phyloP scores from a whole-genome alignment of 768 basidiomycete species.

The Scleroderma bovista region DNA sequence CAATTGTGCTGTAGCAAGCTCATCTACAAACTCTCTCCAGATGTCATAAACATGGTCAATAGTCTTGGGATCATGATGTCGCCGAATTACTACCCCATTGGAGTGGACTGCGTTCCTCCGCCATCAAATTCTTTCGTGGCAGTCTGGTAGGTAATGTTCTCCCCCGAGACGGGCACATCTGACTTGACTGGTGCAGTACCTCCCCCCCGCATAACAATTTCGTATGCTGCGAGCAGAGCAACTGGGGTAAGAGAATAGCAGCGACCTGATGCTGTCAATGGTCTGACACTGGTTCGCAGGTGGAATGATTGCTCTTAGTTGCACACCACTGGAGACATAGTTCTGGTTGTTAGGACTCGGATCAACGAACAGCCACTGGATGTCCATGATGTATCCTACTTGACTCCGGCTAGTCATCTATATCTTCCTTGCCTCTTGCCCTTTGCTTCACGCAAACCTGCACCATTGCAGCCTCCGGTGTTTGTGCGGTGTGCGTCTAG shows the following conservation, averaged over 20 bases:
- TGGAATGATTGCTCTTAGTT: slow-evolving; percentile 2
- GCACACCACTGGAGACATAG: too few relatives aligned
- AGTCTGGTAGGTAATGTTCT: not conserved
- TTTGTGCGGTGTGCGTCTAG: too few relatives aligned
- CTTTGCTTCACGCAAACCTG: too few relatives aligned
- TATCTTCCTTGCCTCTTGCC: too few relatives aligned
- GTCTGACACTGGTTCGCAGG: not conserved
- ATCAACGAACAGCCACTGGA: too few relatives aligned
- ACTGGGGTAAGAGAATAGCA: slow-evolving; percentile 3
- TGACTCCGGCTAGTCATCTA: too few relatives aligned
- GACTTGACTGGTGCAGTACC: not conserved
- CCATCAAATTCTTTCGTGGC: not conserved
- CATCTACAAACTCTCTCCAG: not conserved
- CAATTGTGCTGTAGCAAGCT: too few relatives aligned
- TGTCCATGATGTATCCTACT: too few relatives aligned
- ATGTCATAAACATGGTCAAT: not conserved
- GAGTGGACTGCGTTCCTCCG: slow-evolving; percentile 3
- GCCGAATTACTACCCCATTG: slow-evolving; percentile 1
- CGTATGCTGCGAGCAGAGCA: slow-evolving; percentile 1
- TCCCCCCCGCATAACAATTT: not conserved
- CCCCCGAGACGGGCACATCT: not conserved
- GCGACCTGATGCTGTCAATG: not conserved
- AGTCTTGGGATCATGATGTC: too few relatives aligned
- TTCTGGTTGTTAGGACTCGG: too few relatives aligned
- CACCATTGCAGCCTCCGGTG: too few relatives aligned